phyloP scores from a whole-genome alignment of 75 land plant genomes.

The Pseudotsuga menziesii region DNA sequence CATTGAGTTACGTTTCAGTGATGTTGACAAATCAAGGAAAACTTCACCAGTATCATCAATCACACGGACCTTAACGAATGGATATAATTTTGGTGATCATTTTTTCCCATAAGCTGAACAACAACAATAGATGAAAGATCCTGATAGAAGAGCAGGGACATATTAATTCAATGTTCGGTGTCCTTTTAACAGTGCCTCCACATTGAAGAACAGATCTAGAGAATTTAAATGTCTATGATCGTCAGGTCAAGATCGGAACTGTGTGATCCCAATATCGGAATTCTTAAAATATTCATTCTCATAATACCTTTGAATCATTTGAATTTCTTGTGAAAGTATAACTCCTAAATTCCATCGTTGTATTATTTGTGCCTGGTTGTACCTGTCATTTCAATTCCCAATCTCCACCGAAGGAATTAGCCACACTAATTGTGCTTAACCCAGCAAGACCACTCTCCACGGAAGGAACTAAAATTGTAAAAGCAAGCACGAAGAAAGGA shows the following conservation, averaged over 20 bases:
- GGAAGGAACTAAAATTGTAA: too few relatives aligned
- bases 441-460: too few relatives aligned
- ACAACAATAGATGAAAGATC: not conserved
- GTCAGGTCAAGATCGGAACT: slow-evolving; percentile 81
- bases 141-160: not conserved
- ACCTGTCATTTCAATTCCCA: slow-evolving; percentile 31
- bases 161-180: not conserved
- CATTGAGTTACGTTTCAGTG: slow-evolving; percentile 64
- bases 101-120: slow-evolving; percentile 31
- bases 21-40: slow-evolving; percentile 49
- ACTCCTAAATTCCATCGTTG: slow-evolving; percentile 83
- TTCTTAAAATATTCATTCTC: slow-evolving; percentile 76
- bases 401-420: too few relatives aligned
- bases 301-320: slow-evolving; percentile 52
- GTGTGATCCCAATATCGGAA: slow-evolving; percentile 62
- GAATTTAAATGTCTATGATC: slow-evolving; percentile 48
- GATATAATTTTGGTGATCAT: slow-evolving; percentile 85
- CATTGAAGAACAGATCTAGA: not conserved
- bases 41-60: slow-evolving; percentile 72
- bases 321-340: slow-evolving; percentile 77
- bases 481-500: too few relatives aligned
- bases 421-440: too few relatives aligned
- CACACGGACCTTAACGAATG: slow-evolving; percentile 82
- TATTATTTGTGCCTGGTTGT: slow-evolving; percentile 68
- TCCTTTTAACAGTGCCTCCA: not conserved